A percentile compares a stretch with the other conserved stretches of the same genome.
These are phyloP conservation scores for Sugiyamaella neomexicana DNA, from an alignment of 1,139 yeast genomes.

Conservation along the genomic window DNA sequence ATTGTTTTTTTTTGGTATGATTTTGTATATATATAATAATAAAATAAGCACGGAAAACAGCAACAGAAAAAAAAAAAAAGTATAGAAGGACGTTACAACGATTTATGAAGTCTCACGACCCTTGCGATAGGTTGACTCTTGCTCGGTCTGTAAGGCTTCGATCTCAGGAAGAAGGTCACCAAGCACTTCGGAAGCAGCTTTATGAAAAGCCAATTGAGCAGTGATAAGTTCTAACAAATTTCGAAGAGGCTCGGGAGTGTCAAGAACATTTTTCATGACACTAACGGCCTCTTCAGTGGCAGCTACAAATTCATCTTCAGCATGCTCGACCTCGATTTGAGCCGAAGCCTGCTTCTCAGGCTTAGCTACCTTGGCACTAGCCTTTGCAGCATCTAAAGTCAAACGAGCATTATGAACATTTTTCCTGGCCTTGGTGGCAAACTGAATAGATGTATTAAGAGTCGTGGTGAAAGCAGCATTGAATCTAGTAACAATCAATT, in stretches of 20 bases:
- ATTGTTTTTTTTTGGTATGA: too few relatives aligned
- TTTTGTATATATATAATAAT: slow-evolving; percentile 52
- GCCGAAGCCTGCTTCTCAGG: slow-evolving; percentile 77
- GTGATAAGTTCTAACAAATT: slow-evolving; percentile 68
- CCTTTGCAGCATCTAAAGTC: slow-evolving; percentile 77
- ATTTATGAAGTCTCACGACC: slow-evolving; percentile 33
- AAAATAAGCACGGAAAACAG: slow-evolving; percentile 52
- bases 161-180: slow-evolving; percentile 65
- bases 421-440: slow-evolving; percentile 69
- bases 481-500: slow-evolving; percentile 65
- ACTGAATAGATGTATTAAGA: slow-evolving; percentile 61
- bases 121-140: slow-evolving; percentile 45
- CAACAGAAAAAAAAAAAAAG: slow-evolving; percentile 33
- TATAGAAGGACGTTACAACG: slow-evolving; percentile 15
- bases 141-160: slow-evolving; percentile 59
- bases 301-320: slow-evolving; percentile 88
- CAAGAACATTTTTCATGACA: slow-evolving; percentile 79
- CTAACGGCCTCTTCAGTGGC: slow-evolving; percentile 88
- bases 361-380: slow-evolving; percentile 63
- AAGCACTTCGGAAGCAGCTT: slow-evolving; percentile 69
- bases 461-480: slow-evolving; percentile 67
- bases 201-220: slow-evolving; percentile 84
- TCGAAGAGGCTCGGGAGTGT: slow-evolving; percentile 68
- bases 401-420: slow-evolving; percentile 78
- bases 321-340: slow-evolving; percentile 75